Evolutionary conservation across 345 rosid species (phyloP).

Genomic region (Streptanthus diversifolius): DNA sequence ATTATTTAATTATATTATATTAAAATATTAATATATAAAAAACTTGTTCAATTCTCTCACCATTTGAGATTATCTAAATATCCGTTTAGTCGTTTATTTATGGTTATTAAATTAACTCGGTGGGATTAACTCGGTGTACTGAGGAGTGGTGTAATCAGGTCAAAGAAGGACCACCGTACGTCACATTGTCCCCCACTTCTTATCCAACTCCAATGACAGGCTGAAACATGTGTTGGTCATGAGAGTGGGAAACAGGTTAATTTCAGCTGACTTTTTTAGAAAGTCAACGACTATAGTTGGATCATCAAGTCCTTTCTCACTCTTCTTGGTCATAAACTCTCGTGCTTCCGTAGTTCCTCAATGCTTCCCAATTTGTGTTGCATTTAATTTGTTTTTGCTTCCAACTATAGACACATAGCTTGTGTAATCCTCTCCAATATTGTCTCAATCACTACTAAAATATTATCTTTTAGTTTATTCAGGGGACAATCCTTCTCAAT

Average conservation of each 20-base stretch:
- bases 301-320: slow-evolving; percentile 16
- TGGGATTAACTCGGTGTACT: neutral
- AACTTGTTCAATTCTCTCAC: no score
- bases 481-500: no score
- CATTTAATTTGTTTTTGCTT: neutral
- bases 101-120: neutral
- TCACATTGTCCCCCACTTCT: slow-evolving; percentile 18
- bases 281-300: slow-evolving; percentile 19
- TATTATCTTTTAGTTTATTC: neutral
- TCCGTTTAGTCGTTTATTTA: neutral
- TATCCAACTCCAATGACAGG: slow-evolving; percentile 16
- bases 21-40: no score
- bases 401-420: neutral
- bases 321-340: slow-evolving; percentile 17
- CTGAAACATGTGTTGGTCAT: slow-evolving; percentile 24
- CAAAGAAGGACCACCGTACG: slow-evolving; percentile 17
- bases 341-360: neutral
- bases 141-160: neutral
- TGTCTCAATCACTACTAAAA: neutral
- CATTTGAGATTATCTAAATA: no score
- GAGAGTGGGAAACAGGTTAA: slow-evolving; percentile 21
- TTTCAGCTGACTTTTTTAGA: slow-evolving; percentile 3
- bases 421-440: neutral
- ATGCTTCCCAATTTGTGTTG: neutral
- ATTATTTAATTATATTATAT: no score